Evolutionary conservation across 345 rosid species (phyloP).

Genomic region (Eucalyptus curtisii): DNA sequence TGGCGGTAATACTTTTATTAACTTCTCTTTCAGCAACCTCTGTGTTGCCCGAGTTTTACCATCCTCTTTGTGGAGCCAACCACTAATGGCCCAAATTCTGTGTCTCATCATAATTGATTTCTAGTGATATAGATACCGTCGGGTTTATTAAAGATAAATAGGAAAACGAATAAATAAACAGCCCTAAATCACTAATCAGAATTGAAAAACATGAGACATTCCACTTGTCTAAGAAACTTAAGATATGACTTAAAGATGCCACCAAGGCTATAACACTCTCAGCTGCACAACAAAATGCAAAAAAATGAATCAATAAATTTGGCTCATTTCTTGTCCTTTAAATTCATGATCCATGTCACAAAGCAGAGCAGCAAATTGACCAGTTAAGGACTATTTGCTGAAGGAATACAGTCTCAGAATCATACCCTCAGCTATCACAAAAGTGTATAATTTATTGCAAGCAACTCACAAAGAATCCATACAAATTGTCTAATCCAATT

Average conservation of each 20-base stretch:
- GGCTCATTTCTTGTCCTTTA: not conserved
- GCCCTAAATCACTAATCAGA: not conserved
- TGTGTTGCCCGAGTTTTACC: not conserved
- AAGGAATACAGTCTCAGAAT: not conserved
- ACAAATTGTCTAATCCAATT: not conserved
- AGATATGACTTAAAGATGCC: not conserved
- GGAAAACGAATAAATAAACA: not conserved
- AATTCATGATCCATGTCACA: not conserved
- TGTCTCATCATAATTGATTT: not conserved
- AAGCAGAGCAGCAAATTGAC: not conserved
- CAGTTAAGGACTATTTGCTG: not conserved
- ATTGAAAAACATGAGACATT: not conserved
- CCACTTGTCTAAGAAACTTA: not conserved
- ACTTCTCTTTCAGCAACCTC: not conserved
- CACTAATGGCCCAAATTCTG: not conserved
- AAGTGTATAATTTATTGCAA: not conserved
- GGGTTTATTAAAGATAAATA: not conserved
- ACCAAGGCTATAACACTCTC: not conserved
- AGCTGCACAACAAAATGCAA: not conserved
- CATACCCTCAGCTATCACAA: not conserved
- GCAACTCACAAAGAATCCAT: not conserved
- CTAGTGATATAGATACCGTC: not conserved
- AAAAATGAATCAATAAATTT: not conserved
- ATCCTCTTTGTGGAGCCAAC: not conserved
- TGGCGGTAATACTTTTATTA: not conserved